Percentiles rank a stretch among this genome's conserved stretches.
Evolutionary conservation across 1,284 basidiomycete species (phyloP).

Genomic region (Chalciporus sp.): DNA sequence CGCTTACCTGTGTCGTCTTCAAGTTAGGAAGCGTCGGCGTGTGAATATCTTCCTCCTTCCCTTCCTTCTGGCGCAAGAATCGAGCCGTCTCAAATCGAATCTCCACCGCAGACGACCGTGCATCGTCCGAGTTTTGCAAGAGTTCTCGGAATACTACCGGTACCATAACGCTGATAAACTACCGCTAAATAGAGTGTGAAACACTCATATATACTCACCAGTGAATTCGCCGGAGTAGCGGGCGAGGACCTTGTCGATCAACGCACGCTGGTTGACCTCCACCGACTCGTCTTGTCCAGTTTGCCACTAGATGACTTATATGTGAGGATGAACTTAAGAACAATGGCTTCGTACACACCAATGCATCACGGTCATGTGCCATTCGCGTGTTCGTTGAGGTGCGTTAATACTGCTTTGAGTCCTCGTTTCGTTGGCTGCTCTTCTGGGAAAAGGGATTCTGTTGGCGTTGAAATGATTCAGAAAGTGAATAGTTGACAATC

Average conservation of each 20-base stretch:
- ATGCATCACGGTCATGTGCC: conserved; percentile 12
- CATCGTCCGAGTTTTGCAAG: conserved; percentile 95
- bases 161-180: background rate
- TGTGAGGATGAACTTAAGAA: background rate
- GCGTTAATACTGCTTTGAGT: background rate
- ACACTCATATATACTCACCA: conserved; percentile 38
- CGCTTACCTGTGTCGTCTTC: conserved; percentile 52
- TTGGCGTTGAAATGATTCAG: no score
- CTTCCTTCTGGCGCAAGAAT: conserved; percentile 46
- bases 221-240: conserved; percentile 94
- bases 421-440: background rate
- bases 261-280: conserved; percentile 92
- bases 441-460: background rate
- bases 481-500: no score
- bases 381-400: background rate
- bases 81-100: conserved; percentile 78
- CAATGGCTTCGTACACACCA: conserved; percentile 2
- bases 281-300: conserved; percentile 81
- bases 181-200: background rate
- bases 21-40: conserved; percentile 53
- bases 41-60: conserved; percentile 3
- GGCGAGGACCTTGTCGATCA: conserved; percentile 93
- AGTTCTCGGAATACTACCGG: conserved; percentile 83
- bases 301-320: conserved; percentile 68
- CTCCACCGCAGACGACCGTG: conserved; percentile 78